Conservation (phyloP, 129 eudicot species). For the Pseudognaphalium luteoalbum region DNA sequence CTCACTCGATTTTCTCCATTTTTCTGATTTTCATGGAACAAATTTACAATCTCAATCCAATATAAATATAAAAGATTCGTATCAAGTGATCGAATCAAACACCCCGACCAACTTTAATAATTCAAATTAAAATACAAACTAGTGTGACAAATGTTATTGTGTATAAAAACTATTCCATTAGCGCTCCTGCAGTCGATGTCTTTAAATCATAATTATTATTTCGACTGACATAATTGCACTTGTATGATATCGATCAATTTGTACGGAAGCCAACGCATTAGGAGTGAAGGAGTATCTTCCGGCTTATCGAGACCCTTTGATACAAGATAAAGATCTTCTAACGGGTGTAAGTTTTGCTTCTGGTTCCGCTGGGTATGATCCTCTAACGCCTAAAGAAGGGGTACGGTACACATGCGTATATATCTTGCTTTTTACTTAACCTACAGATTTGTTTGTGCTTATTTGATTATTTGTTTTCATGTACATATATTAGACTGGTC, state of each 20-base stretch:
- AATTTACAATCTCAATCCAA: too few relatives aligned
- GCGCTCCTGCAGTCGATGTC: background rate
- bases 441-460: too few relatives aligned
- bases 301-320: conserved; percentile 55
- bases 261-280: conserved; percentile 52
- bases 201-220: background rate
- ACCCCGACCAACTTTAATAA: too few relatives aligned
- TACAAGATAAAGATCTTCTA: conserved; percentile 49
- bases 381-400: conserved; percentile 43
- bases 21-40: too few relatives aligned
- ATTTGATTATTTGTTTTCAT: background rate
- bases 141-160: too few relatives aligned
- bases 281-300: conserved; percentile 62
- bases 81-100: too few relatives aligned
- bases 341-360: too few relatives aligned
- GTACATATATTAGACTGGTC: conserved; percentile 31
- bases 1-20: too few relatives aligned
- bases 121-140: too few relatives aligned
- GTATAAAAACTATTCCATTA: too few relatives aligned
- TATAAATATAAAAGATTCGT: too few relatives aligned
- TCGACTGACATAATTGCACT: background rate
- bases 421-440: too few relatives aligned
- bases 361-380: conserved; percentile 66
- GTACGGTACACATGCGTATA: conserved; percentile 14
- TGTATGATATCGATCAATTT: background rate